A percentile compares a stretch with the other conserved stretches of the same genome.
phyloP scores from a whole-genome alignment of 202 grass and related monocot species.

The Schoenoplectus tabernaemontani region DNA sequence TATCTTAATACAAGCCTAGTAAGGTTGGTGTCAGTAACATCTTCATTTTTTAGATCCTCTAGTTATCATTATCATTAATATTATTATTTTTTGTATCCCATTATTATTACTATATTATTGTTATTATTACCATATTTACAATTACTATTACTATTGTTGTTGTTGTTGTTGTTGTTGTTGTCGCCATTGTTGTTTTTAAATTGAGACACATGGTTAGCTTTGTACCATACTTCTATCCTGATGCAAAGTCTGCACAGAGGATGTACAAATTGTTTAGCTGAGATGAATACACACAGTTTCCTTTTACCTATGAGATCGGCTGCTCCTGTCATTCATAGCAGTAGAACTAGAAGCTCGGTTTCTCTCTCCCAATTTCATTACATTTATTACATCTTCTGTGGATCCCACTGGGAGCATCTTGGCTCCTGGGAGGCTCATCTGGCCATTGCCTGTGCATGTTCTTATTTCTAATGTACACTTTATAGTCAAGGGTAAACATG shows the following conservation, averaged over 20 bases:
- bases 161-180: too few species aligned
- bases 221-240: too few species aligned
- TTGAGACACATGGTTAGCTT: too few species aligned
- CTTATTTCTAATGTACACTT: slow-evolving; percentile 73
- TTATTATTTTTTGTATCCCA: too few species aligned
- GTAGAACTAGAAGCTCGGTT: slow-evolving; percentile 66
- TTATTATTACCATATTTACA: too few species aligned
- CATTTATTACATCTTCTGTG: slow-evolving; percentile 70
- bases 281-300: background rate
- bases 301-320: slow-evolving; percentile 76
- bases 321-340: slow-evolving; percentile 79
- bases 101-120: too few species aligned
- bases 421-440: slow-evolving; percentile 63
- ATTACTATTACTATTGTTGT: too few species aligned
- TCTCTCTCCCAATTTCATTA: slow-evolving; percentile 68
- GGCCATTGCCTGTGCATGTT: slow-evolving; percentile 40
- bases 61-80: too few species aligned
- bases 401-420: slow-evolving; percentile 55
- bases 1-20: too few species aligned
- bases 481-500: slow-evolving; percentile 48
- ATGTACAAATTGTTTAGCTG: background rate
- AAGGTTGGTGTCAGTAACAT: too few species aligned
- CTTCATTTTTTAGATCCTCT: too few species aligned
- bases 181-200: too few species aligned
- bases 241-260: background rate